These are phyloP conservation scores for Tarenaya hassleriana DNA, from an alignment of 345 rosid species.

Conservation along the genomic window DNA sequence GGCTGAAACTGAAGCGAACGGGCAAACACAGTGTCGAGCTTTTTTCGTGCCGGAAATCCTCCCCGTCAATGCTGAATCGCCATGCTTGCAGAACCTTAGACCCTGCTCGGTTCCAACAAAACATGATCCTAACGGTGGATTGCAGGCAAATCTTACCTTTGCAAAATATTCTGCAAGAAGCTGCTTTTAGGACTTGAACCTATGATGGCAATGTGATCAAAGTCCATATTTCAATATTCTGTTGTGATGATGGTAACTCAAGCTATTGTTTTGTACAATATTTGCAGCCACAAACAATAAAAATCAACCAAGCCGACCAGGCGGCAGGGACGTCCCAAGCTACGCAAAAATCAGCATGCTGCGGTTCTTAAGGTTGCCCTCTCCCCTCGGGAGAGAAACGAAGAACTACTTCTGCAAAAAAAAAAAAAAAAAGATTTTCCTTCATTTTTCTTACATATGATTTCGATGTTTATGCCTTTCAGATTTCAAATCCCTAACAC, in stretches of 20 bases:
- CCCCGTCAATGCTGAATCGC: slow-evolving; percentile 13
- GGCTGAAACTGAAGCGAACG: too few relatives aligned
- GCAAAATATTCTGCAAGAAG: too few relatives aligned
- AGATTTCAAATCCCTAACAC: slow-evolving; percentile 30
- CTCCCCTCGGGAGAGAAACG: background rate
- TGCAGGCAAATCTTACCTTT: too few relatives aligned
- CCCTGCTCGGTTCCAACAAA: slow-evolving; percentile 22
- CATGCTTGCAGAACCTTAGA: slow-evolving; percentile 18
- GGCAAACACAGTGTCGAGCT: too few relatives aligned
- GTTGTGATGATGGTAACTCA: too few relatives aligned
- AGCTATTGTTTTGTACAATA: background rate
- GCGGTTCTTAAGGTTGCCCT: slow-evolving; percentile 36
- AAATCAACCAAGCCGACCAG: slow-evolving; percentile 50
- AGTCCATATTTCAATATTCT: too few relatives aligned
- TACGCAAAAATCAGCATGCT: slow-evolving; percentile 52
- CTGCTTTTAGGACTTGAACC: too few relatives aligned
- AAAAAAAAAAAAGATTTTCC: slow-evolving; percentile 23
- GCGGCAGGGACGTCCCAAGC: slow-evolving; percentile 46
- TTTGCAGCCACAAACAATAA: slow-evolving; percentile 48
- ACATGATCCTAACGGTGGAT: too few relatives aligned
- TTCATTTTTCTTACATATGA: slow-evolving; percentile 41
- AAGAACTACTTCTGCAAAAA: slow-evolving; percentile 26
- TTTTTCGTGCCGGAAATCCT: slow-evolving; percentile 24
- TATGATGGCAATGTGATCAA: too few relatives aligned
- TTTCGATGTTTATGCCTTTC: slow-evolving; percentile 36